phyloP scores from a whole-genome alignment of 2,329 filamentous ascomycete genomes.

The Botrytis aclada region DNA sequence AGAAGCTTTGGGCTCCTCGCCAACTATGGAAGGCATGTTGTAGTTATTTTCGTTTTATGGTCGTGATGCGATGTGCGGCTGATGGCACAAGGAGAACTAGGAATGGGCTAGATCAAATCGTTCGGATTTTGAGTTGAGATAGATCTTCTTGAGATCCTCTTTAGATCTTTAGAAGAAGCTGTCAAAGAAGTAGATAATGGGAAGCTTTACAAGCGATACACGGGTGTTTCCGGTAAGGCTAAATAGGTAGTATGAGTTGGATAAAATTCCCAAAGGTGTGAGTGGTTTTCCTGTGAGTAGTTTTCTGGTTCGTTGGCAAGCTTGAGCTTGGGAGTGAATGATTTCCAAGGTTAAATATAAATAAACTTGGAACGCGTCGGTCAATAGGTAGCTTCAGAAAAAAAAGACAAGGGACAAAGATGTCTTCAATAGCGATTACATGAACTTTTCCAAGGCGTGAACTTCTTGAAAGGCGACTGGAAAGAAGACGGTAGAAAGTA shows the following conservation, averaged over 20 bases:
- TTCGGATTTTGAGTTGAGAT: not conserved
- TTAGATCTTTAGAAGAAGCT: not conserved
- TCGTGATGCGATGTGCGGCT: not conserved
- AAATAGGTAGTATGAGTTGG: not conserved
- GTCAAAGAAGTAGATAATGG: conserved; percentile 1
- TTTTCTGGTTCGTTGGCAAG: conserved; percentile 6
- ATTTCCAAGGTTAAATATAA: not conserved
- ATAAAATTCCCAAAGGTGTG: conserved; percentile 9
- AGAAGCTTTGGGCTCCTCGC: conserved; percentile 28
- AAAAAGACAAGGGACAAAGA: not conserved
- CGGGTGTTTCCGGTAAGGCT: conserved; percentile 16
- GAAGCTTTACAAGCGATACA: not conserved
- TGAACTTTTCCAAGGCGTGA: not conserved
- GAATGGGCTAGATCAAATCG: not conserved
- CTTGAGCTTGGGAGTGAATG: conserved; percentile 7
- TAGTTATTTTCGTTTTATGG: not conserved
- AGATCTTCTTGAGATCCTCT: not conserved
- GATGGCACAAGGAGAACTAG: not conserved
- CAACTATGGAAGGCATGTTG: conserved; percentile 31
- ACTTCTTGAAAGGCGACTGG: not conserved
- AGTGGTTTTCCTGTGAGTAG: not conserved
- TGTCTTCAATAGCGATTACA: conserved; percentile 6
- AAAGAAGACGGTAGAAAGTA: not conserved
- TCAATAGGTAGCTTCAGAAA: not conserved
- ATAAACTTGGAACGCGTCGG: not conserved